Percentiles rank a stretch among this genome's conserved stretches.
Evolutionary conservation across 306 rosid species (phyloP).

Genomic region (Urtica urens): DNA sequence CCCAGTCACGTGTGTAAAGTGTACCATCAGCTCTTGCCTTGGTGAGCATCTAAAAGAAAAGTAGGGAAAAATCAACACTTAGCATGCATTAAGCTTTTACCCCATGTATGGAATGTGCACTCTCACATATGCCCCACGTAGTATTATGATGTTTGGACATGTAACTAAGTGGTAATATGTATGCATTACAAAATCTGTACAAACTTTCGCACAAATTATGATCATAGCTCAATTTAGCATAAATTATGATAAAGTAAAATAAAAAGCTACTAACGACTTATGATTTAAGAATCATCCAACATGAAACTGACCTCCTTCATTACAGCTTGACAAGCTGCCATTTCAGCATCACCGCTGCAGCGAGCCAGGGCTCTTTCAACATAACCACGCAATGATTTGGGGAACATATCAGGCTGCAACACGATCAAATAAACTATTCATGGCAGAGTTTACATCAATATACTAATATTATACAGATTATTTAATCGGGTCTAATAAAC

Average conservation of each 20-base stretch:
- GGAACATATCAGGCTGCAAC: conserved; percentile 84
- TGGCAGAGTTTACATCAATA: too few species aligned
- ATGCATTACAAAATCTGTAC: not conserved
- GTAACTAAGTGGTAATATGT: not conserved
- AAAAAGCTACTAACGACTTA: too few species aligned
- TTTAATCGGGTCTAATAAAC: too few species aligned
- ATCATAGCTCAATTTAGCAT: not conserved
- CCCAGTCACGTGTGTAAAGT: conserved; percentile 74
- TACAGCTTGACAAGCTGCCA: conserved; percentile 69
- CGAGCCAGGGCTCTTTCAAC: conserved; percentile 95
- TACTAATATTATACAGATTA: too few species aligned
- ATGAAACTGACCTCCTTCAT: conserved; percentile 75
- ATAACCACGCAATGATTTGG: conserved; percentile 83
- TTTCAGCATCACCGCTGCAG: conserved; percentile 75
- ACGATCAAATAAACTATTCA: conserved; percentile 23
- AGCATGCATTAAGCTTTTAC: not conserved
- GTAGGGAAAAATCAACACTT: not conserved
- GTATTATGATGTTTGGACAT: not conserved
- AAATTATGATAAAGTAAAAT: too few species aligned
- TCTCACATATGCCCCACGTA: not conserved
- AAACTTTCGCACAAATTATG: not conserved
- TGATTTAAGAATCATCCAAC: too few species aligned
- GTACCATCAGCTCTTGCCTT: conserved; percentile 94
- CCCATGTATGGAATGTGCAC: not conserved
- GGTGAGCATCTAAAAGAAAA: conserved; percentile 62